These are phyloP conservation scores for Suhomyces bokatorum DNA, from an alignment of 1,139 yeast species.

Conservation along the genomic window DNA sequence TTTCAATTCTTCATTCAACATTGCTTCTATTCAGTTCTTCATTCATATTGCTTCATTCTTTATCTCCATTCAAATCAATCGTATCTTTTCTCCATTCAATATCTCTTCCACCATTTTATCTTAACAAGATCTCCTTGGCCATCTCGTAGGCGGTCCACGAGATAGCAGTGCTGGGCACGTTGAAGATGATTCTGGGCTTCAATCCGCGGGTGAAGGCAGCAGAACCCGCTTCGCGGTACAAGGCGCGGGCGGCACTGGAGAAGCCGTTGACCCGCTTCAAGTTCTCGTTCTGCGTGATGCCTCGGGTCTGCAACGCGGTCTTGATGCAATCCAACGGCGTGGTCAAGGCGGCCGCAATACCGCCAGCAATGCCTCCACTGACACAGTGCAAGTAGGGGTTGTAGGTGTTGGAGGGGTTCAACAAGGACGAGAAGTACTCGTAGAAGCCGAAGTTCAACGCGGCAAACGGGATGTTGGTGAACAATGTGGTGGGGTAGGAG, in stretches of 20 bases:
- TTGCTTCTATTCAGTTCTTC: too few species aligned
- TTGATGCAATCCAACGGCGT: constrained; percentile 95
- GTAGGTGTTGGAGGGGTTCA: constrained; percentile 77
- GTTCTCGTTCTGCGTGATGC: constrained; percentile 49
- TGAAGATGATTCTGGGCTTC: constrained; percentile 87
- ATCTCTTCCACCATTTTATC: too few species aligned
- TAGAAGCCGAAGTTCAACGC: constrained; percentile 93
- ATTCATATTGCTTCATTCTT: too few species aligned
- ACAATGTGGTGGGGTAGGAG: constrained; percentile 91
- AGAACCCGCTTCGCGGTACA: constrained; percentile 66
- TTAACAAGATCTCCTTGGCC: constrained; percentile 73
- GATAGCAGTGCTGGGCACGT: constrained; percentile 96
- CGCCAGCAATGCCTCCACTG: constrained; percentile 95
- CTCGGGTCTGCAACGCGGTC: constrained; percentile 83
- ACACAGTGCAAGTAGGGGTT: constrained; percentile 92
- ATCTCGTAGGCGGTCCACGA: constrained; percentile 98
- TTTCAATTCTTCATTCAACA: too few species aligned
- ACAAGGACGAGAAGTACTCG: constrained; percentile 73
- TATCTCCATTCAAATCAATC: too few species aligned
- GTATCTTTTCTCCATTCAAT: too few species aligned
- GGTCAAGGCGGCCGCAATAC: constrained; percentile 92
- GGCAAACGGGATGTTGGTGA: constrained; percentile 94
- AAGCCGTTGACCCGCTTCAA: constrained; percentile 69
- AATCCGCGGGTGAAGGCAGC: constrained; percentile 80
- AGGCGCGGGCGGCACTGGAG: constrained; percentile 66